A percentile compares a stretch with the other conserved stretches of the same genome.
phyloP scores from a whole-genome alignment of 768 basidiomycete genomes.

The Suillus decipiens region DNA sequence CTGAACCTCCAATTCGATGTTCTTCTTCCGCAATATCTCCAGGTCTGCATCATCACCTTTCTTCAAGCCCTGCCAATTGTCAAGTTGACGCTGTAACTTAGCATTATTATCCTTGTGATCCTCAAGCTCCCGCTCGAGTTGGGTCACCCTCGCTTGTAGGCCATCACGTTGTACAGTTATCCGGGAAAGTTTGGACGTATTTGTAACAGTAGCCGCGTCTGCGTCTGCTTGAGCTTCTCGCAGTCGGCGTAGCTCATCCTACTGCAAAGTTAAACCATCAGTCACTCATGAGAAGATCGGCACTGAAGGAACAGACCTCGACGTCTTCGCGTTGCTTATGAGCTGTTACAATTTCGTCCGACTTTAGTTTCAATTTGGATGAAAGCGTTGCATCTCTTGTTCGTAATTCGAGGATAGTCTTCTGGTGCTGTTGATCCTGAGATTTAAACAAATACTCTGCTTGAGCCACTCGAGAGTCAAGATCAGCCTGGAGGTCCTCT shows the following conservation, averaged over 20 bases:
- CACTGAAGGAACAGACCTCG: conserved; percentile 39
- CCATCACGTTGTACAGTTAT: conserved; percentile 59
- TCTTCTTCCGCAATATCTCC: conserved; percentile 54
- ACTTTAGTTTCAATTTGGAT: conserved; percentile 41
- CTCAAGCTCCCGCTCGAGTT: conserved; percentile 56
- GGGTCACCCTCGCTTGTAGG: conserved; percentile 49
- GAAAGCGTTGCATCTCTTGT: conserved; percentile 36
- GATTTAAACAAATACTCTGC: conserved; percentile 16
- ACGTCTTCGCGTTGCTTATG: conserved; percentile 46
- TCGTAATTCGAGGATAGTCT: conserved; percentile 29
- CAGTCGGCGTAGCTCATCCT: conserved; percentile 45
- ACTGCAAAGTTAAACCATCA: neutral
- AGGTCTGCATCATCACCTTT: conserved; percentile 61
- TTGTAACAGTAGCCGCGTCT: conserved; percentile 46
- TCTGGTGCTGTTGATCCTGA: conserved; percentile 31
- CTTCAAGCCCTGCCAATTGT: conserved; percentile 70
- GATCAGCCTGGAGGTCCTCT: conserved; percentile 51
- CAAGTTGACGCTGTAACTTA: conserved; percentile 63
- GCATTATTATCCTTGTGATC: conserved; percentile 57
- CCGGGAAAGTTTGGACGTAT: conserved; percentile 57
- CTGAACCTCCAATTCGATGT: conserved; percentile 56
- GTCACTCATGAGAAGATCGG: conserved; percentile 12
- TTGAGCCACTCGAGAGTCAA: conserved; percentile 28
- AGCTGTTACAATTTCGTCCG: conserved; percentile 39
- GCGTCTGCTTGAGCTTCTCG: conserved; percentile 54